Conservation (phyloP, 2,329 filamentous ascomycete species). For the Fusarium concolor region DNA sequence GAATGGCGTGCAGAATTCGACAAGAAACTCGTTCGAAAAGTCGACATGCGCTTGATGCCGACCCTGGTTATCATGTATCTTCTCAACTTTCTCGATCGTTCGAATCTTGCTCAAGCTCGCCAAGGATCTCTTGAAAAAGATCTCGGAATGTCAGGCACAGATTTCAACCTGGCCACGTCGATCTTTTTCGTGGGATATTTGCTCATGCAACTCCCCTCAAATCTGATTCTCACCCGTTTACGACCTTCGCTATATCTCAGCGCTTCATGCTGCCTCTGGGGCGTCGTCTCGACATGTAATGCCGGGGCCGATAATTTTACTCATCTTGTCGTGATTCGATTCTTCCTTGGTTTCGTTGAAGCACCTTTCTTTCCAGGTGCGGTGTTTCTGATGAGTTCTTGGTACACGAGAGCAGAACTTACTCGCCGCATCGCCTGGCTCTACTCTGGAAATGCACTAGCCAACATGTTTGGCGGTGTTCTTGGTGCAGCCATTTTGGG, state of each 20-base stretch:
- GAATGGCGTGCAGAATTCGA: conserved; percentile 40
- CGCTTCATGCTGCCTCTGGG: conserved; percentile 58
- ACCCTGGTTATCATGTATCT: conserved; percentile 67
- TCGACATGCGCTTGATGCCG: conserved; percentile 64
- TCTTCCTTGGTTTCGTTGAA: conserved; percentile 58
- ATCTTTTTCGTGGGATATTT: conserved; percentile 72
- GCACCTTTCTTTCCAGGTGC: conserved; percentile 64
- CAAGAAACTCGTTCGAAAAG: conserved; percentile 59
- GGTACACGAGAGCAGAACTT: conserved; percentile 60
- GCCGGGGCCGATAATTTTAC: conserved; percentile 57
- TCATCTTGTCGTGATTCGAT: conserved; percentile 58
- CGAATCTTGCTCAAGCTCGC: conserved; percentile 66
- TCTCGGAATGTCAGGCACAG: conserved; percentile 64
- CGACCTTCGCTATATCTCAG: conserved; percentile 66
- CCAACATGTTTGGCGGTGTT: conserved; percentile 64
- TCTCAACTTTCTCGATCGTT: conserved; percentile 65
- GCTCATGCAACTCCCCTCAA: conserved; percentile 71
- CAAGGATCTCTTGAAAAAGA: conserved; percentile 65
- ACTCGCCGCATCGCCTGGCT: conserved; percentile 69
- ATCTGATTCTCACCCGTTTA: conserved; percentile 66
- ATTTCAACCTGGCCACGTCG: conserved; percentile 69
- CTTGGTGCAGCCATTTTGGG: conserved; percentile 62
- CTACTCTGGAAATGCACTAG: conserved; percentile 67
- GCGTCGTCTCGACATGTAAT: conserved; percentile 58
- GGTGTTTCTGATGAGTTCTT: conserved; percentile 60